Evolutionary conservation across 2,329 filamentous ascomycete species (phyloP).

Genomic region (Talaromyces verruculosus): DNA sequence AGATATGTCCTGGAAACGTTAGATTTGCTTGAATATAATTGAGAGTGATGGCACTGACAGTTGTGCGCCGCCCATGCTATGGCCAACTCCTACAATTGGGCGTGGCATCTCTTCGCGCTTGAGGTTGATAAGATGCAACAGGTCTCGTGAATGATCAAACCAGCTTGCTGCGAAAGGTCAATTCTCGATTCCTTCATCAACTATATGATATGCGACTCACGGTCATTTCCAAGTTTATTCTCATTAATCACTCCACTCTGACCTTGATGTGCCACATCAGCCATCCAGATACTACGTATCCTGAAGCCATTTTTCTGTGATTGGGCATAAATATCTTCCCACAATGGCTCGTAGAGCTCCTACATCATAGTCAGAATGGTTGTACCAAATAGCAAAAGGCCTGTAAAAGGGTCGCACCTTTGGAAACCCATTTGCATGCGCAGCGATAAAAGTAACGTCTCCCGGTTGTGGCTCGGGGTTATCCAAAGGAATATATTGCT

Average conservation of each 20-base stretch:
- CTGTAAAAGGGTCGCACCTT: conserved; percentile 59
- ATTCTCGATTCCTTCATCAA: not conserved
- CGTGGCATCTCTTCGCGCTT: conserved; percentile 78
- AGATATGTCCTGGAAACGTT: conserved; percentile 55
- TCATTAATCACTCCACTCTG: conserved; percentile 77
- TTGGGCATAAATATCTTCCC: conserved; percentile 72
- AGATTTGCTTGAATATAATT: not conserved
- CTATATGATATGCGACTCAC: conserved; percentile 53
- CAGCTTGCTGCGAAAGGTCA: conserved; percentile 63
- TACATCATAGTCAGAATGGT: conserved; percentile 34
- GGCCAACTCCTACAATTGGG: conserved; percentile 79
- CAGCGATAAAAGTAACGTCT: conserved; percentile 80
- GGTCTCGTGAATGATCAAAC: conserved; percentile 81
- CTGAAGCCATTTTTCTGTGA: conserved; percentile 61
- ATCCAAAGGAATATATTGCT: conserved; percentile 80
- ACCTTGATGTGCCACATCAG: conserved; percentile 84
- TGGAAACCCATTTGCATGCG: conserved; percentile 88
- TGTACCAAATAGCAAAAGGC: not conserved
- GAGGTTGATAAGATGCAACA: conserved; percentile 79
- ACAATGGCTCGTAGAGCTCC: conserved; percentile 91
- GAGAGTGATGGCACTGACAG: conserved; percentile 45
- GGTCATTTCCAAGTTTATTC: conserved; percentile 74
- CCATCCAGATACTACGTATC: conserved; percentile 84
- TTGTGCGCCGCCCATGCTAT: conserved; percentile 81
- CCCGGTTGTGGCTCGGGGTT: conserved; percentile 68